Conservation (phyloP, 1,139 yeast species). For the Nematodospora anomalae region DNA sequence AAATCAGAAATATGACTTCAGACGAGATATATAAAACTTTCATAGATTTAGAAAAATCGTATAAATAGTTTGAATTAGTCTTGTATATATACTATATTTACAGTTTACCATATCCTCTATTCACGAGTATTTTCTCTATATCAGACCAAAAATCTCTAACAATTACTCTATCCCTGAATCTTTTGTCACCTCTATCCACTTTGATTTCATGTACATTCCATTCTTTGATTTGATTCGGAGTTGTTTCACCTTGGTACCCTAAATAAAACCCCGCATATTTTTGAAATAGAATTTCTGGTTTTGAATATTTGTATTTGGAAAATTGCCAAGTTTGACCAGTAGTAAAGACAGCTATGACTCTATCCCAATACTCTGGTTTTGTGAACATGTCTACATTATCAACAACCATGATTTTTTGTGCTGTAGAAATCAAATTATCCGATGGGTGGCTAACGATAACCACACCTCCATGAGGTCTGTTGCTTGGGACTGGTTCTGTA, state of each 20-base stretch:
- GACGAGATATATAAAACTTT: constrained; percentile 53
- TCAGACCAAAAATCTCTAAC: constrained; percentile 83
- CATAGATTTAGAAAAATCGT: constrained; percentile 48
- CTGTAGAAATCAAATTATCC: constrained; percentile 51
- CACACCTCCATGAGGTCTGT: constrained; percentile 43
- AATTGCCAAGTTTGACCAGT: constrained; percentile 99
- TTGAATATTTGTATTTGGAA: constrained; percentile 77
- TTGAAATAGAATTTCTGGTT: constrained; percentile 79
- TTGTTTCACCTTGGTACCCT: constrained; percentile 72
- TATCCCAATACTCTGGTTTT: constrained; percentile 95
- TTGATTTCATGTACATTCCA: constrained; percentile 86
- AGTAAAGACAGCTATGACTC: constrained; percentile 93
- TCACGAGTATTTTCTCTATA: constrained; percentile 59
- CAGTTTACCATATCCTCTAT: constrained; percentile 39
- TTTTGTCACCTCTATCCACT: constrained; percentile 71
- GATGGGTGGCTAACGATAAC: constrained; percentile 57
- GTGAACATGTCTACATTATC: constrained; percentile 86
- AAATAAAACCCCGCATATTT: constrained; percentile 81
- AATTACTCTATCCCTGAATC: constrained; percentile 88
- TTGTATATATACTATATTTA: constrained; percentile 13
- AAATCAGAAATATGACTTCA: constrained; percentile 42
- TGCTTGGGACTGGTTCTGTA: constrained; percentile 52
- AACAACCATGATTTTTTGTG: constrained; percentile 72
- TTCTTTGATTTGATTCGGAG: constrained; percentile 71
- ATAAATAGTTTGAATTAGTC: constrained; percentile 21